Evolutionary conservation across 306 rosid genomes (phyloP), one percentile per base, ranked within the genome.

Genomic region (Acacia crassicarpa): DNA sequence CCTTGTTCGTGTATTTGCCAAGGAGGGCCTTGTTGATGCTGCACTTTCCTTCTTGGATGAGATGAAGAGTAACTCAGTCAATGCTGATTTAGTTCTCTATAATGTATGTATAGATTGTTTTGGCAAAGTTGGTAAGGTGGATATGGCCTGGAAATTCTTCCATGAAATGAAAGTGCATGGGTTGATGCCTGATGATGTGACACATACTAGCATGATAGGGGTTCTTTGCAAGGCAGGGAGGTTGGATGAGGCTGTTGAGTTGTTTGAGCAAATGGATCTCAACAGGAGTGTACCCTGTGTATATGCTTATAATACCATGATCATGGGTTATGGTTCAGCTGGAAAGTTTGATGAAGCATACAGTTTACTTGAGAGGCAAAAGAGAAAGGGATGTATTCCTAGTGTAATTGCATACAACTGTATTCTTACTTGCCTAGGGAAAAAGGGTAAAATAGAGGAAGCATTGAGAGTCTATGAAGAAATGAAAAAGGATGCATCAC

Each of bases 141-240:
- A 95, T 83, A 95, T 95, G 94, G 98, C 99, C 70, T 95, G 98
- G 99, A 93, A 95, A 82, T 91, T 95, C 83, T 95, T 93, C 90
- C 98, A 95, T 84, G 99, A 95, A 86, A 88, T 95, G 91, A 89
- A 86, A 85, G 85, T 89, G 30, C 89, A 85, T 48, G 95, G 92
- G 3, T 82, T 93, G 82, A 72, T 83, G 56, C 98, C 97, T 20
- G 98, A 95, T 2, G 94, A 95, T 17, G 95, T 95, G 72, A 93
- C 99, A 22, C 91, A 89, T 85, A 90, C 97, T 73, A 93, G 97
- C 86, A 89, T 95, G 97, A 91, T 93, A 41, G 97, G 98, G 83
- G 98, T 95, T 86, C 98, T 95, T 76, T 95, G 98, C 89, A 91
- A 89, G 87, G 95, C 98, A 48, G 86, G 38, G 78, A 93, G 89